Percentiles rank a stretch among this genome's conserved stretches.
Conservation (phyloP, 2,329 filamentous ascomycete genomes). For the Diaporthe eres region DNA sequence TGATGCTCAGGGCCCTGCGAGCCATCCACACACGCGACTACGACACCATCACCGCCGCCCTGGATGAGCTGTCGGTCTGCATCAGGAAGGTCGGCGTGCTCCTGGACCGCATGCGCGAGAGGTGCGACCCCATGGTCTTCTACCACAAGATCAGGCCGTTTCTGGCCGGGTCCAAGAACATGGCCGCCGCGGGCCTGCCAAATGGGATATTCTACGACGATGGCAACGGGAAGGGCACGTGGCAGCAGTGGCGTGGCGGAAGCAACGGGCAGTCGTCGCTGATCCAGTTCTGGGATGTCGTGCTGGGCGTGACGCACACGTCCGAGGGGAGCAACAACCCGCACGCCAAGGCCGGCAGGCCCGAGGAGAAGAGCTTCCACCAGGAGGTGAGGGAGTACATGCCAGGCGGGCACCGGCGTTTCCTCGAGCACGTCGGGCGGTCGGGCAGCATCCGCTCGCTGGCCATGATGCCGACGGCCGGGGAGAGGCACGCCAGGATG, state of each 20-base stretch:
- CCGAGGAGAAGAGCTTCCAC: conserved; percentile 58
- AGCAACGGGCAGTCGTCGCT: conserved; percentile 94
- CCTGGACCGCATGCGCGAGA: conserved; percentile 88
- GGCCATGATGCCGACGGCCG: conserved; percentile 67
- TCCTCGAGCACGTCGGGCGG: conserved; percentile 78
- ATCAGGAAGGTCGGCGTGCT: conserved; percentile 78
- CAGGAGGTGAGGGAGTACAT: conserved; percentile 88
- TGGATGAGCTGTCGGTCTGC: conserved; percentile 75
- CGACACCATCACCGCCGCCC: conserved; percentile 70
- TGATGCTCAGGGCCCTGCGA: conserved; percentile 83
- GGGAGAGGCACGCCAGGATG: conserved; percentile 61
- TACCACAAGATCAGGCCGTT: conserved; percentile 92
- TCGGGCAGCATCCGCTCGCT: conserved; percentile 83
- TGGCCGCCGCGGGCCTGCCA: conserved; percentile 86
- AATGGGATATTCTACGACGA: conserved; percentile 88
- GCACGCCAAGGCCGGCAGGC: conserved; percentile 43
- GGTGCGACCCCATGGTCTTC: conserved; percentile 88
- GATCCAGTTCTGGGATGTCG: conserved; percentile 93
- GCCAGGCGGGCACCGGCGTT: conserved; percentile 85
- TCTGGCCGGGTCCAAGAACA: conserved; percentile 92
- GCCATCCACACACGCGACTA: conserved; percentile 75
- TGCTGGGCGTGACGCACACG: conserved; percentile 84
- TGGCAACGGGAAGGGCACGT: conserved; percentile 74
- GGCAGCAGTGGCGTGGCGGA: conserved; percentile 86
- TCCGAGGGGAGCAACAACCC: conserved; percentile 54